Evolutionary conservation across 495 filamentous ascomycete genomes (phyloP).

Genomic region (Podospora pseudopauciseta): DNA sequence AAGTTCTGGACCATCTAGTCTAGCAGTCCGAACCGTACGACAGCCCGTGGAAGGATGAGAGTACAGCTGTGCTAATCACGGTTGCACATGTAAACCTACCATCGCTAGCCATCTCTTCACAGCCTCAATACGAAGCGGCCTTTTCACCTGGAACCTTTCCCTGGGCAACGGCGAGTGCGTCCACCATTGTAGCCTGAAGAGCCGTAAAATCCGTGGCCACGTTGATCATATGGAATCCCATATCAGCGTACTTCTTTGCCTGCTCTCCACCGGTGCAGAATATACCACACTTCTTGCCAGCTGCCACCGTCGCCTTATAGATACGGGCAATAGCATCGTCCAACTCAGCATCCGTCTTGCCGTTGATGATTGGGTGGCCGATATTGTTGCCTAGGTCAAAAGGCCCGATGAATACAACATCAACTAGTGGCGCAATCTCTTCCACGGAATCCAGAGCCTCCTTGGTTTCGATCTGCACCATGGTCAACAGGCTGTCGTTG

Average conservation of each 20-base stretch:
- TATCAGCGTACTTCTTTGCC: constrained; percentile 57
- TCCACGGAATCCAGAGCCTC: constrained; percentile 67
- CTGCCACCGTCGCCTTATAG: constrained; percentile 55
- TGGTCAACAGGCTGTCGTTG: constrained; percentile 65
- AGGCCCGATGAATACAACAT: constrained; percentile 75
- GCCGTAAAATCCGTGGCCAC: constrained; percentile 58
- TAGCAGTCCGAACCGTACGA: background rate
- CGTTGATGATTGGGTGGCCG: constrained; percentile 62
- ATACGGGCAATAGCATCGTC: constrained; percentile 64
- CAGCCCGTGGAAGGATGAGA: background rate
- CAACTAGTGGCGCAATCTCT: constrained; percentile 69
- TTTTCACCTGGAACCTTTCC: constrained; percentile 35
- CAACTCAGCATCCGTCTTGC: constrained; percentile 60
- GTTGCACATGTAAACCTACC: background rate
- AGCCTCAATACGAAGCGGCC: constrained; percentile 32
- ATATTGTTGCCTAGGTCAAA: constrained; percentile 75
- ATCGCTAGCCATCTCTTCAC: constrained; percentile 1
- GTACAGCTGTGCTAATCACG: background rate
- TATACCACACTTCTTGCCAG: constrained; percentile 74
- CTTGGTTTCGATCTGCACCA: constrained; percentile 79
- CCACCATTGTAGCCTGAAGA: constrained; percentile 45
- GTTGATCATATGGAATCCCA: constrained; percentile 76
- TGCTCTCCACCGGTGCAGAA: constrained; percentile 68
- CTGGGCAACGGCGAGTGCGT: constrained; percentile 44
- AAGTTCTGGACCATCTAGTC: background rate